Percentiles rank a stretch among this genome's conserved stretches.
Evolutionary conservation across 805 yeast species (phyloP).

Genomic region (Komagataella ulmi): DNA sequence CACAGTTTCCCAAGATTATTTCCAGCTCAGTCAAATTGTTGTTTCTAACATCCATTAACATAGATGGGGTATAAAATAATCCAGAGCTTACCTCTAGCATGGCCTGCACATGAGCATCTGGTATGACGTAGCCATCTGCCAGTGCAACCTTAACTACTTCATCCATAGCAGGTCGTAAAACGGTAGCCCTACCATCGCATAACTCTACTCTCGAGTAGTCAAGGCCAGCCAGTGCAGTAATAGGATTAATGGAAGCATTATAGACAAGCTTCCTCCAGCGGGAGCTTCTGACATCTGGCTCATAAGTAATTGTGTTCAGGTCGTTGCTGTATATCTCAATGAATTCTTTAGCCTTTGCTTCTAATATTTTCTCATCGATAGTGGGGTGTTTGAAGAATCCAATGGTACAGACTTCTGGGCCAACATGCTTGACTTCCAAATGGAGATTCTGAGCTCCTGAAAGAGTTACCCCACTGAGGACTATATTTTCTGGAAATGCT

Average conservation of each 20-base stretch:
- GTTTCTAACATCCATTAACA: slow-evolving; percentile 55
- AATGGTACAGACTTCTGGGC: slow-evolving; percentile 34
- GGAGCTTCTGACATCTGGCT: slow-evolving; percentile 31
- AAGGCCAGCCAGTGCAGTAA: slow-evolving; percentile 41
- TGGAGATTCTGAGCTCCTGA: slow-evolving; percentile 43
- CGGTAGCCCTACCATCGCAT: slow-evolving; percentile 25
- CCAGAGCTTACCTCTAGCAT: slow-evolving; percentile 49
- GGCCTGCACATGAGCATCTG: slow-evolving; percentile 29
- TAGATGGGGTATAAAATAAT: slow-evolving; percentile 52
- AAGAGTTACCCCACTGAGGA: slow-evolving; percentile 23
- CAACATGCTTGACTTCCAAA: slow-evolving; percentile 34
- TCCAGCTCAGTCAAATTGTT: slow-evolving; percentile 62
- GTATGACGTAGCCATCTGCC: slow-evolving; percentile 49
- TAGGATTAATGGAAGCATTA: slow-evolving; percentile 55
- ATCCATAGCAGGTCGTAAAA: slow-evolving; percentile 48
- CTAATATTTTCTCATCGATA: slow-evolving; percentile 16
- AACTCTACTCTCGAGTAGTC: slow-evolving; percentile 43
- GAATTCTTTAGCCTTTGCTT: slow-evolving; percentile 26
- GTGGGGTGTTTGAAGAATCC: slow-evolving; percentile 36
- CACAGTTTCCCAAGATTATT: slow-evolving; percentile 55
- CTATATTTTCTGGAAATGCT: slow-evolving; percentile 17
- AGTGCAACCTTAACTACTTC: slow-evolving; percentile 56
- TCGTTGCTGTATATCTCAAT: slow-evolving; percentile 30
- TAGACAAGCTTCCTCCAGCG: slow-evolving; percentile 61
- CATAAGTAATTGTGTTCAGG: slow-evolving; percentile 24